Conservation (phyloP, 805 yeast species). For the Myxozyma geophila region DNA sequence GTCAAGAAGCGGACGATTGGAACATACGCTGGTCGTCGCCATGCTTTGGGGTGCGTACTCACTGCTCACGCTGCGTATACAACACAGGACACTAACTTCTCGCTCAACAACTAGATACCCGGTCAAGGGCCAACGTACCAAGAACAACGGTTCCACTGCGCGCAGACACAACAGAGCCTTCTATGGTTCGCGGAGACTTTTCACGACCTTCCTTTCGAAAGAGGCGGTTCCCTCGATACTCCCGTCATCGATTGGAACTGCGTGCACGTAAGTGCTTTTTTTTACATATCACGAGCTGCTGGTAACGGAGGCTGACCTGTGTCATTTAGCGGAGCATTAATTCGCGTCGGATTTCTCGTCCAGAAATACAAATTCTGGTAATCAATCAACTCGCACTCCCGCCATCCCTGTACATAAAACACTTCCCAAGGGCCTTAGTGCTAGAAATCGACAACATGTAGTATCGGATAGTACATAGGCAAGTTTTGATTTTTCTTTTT, state of each 20-base stretch:
- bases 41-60: conserved; percentile 62
- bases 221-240: too few relatives aligned
- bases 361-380: conserved; percentile 1
- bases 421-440: too few relatives aligned
- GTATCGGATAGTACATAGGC: too few relatives aligned
- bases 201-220: not conserved
- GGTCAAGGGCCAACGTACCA: conserved; percentile 87
- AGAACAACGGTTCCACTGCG: conserved; percentile 90
- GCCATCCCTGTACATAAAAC: not conserved
- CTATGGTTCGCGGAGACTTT: not conserved
- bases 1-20: conserved; percentile 78
- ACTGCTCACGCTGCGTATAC: too few relatives aligned
- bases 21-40: conserved; percentile 86
- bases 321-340: not conserved
- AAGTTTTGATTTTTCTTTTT: too few relatives aligned
- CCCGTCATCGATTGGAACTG: not conserved
- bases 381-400: not conserved
- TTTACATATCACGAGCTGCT: not conserved
- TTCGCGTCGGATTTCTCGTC: not conserved
- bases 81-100: too few relatives aligned
- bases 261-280: not conserved
- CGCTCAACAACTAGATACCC: too few relatives aligned
- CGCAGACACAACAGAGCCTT: conserved; percentile 78
- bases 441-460: too few relatives aligned
- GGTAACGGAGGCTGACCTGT: not conserved